Evolutionary conservation across 2,329 filamentous ascomycete genomes (phyloP), one percentile per base, ranked within the genome.

Genomic region (Nemania bipapillata): DNA sequence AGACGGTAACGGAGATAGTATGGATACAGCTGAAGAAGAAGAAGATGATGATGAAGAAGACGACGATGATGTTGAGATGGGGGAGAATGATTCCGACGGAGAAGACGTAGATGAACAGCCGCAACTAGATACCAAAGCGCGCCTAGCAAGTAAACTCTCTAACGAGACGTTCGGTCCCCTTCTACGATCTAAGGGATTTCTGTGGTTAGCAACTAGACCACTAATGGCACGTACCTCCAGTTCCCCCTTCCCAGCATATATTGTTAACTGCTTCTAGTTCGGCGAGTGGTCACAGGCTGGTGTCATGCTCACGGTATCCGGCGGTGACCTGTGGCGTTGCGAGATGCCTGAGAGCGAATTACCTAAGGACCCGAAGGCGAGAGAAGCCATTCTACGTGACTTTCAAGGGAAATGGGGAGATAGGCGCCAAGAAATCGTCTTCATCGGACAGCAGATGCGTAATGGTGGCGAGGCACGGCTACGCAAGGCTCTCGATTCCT

Each of bases 401-500:
- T 83, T 87, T 24, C 75, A 80, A 6, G 87, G 86, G 0, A 83
- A 87, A 66, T 92, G 90, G 89, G 90, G 89, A 0, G 91, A 93
- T 72, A 83, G 90, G 1, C 83, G 90, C 1, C 90, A 93, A 76
- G 91, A 93, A 77, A 77, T 93, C 6, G 91, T 93, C 2, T 91
- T 93, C 68, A 92, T 93, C 65, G 91, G 91, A 0, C 89, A 92
- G 77, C 83, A 84, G 4, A 81, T 93, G 15, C 83, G 91, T 57
- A 74, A 82, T 1, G 74, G 74, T 2, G 76, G 73, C 0, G 73
- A 76, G 28, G 17, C 77, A 4, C 83, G 80, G 0, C 80, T 93
- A 17, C 85, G 83, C 26, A 79, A 77, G 4, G 76, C 85, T 37
- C 77, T 93, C 3, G 87, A 93, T 73, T 78, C 77, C 1, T 92